Percentiles rank a stretch among this genome's conserved stretches.
These are phyloP conservation scores for Penicillium sp. DNA, from an alignment of 2,329 filamentous ascomycete species.

Conservation along the genomic window DNA sequence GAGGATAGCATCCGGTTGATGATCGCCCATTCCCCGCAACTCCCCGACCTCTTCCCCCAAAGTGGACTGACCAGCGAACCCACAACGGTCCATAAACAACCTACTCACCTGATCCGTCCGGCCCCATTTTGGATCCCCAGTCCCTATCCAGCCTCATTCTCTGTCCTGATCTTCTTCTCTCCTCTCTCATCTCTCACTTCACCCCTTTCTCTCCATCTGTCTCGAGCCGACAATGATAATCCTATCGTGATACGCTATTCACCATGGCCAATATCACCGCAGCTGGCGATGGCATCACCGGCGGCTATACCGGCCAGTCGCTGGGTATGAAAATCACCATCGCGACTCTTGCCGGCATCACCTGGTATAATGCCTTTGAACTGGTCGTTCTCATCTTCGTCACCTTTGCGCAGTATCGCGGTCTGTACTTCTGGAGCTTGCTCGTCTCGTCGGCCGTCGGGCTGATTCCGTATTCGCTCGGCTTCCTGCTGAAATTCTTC, in stretches of 20 bases:
- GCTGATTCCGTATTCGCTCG: slow-evolving; percentile 48
- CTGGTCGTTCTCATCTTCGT: slow-evolving; percentile 52
- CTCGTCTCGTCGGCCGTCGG: slow-evolving; percentile 48
- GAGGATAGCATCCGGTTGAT: background rate
- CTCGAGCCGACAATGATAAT: slow-evolving; percentile 3
- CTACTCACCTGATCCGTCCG: slow-evolving; percentile 1
- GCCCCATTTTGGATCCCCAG: background rate
- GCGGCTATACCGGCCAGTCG: slow-evolving; percentile 36
- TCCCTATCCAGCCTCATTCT: background rate
- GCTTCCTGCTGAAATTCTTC: slow-evolving; percentile 53
- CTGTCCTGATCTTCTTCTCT: background rate
- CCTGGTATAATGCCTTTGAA: slow-evolving; percentile 54
- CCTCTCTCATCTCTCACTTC: slow-evolving; percentile 1
- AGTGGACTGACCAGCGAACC: background rate
- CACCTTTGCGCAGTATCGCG: slow-evolving; percentile 49
- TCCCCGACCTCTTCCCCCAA: background rate
- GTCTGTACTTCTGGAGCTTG: slow-evolving; percentile 55
- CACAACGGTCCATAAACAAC: background rate
- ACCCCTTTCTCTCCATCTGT: slow-evolving; percentile 1
- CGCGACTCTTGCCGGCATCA: slow-evolving; percentile 49
- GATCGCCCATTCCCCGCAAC: background rate
- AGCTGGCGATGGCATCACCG: slow-evolving; percentile 41
- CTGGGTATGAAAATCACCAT: slow-evolving; percentile 46
- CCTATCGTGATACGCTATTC: slow-evolving; percentile 6
- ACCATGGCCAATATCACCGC: slow-evolving; percentile 29